Evolutionary conservation across 2,329 filamentous ascomycete species (phyloP).

Genomic region (Aspergillus costaricaensis): DNA sequence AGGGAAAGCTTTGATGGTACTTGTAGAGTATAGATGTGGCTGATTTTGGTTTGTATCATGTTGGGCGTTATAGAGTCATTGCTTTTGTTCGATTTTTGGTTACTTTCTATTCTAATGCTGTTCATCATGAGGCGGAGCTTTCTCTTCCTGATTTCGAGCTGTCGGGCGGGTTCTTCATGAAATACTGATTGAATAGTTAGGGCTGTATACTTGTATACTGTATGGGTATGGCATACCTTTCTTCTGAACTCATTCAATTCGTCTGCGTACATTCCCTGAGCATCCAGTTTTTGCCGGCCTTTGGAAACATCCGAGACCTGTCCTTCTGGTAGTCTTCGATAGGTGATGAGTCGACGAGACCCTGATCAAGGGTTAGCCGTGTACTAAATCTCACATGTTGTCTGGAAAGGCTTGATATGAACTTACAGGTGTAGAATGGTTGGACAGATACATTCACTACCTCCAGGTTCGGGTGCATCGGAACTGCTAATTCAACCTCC

Average conservation of each 20-base stretch:
- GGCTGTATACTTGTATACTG: too few relatives aligned
- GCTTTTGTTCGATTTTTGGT: background rate
- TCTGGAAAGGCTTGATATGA: conserved; percentile 22
- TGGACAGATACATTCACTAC: conserved; percentile 78
- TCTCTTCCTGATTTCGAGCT: conserved; percentile 3
- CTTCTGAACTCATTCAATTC: conserved; percentile 69
- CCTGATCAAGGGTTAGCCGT: conserved; percentile 50
- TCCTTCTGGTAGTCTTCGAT: conserved; percentile 68
- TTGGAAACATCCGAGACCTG: conserved; percentile 34
- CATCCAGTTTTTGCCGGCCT: conserved; percentile 38
- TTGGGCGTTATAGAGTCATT: too few relatives aligned
- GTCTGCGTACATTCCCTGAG: conserved; percentile 57
- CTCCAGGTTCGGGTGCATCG: conserved; percentile 73
- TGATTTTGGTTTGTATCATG: background rate
- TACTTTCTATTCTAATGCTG: background rate
- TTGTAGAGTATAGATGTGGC: background rate
- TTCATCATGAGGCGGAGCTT: conserved; percentile 11
- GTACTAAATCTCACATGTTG: background rate
- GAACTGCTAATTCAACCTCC: conserved; percentile 73
- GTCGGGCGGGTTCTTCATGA: conserved; percentile 12
- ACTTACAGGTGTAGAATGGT: conserved; percentile 79
- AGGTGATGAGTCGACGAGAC: conserved; percentile 87
- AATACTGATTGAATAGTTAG: conserved; percentile 15
- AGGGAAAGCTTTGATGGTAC: conserved; percentile 23
- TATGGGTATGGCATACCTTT: conserved; percentile 35